These are phyloP conservation scores for Xylaria palmicola DNA, from an alignment of 495 filamentous ascomycete genomes.

Conservation along the genomic window DNA sequence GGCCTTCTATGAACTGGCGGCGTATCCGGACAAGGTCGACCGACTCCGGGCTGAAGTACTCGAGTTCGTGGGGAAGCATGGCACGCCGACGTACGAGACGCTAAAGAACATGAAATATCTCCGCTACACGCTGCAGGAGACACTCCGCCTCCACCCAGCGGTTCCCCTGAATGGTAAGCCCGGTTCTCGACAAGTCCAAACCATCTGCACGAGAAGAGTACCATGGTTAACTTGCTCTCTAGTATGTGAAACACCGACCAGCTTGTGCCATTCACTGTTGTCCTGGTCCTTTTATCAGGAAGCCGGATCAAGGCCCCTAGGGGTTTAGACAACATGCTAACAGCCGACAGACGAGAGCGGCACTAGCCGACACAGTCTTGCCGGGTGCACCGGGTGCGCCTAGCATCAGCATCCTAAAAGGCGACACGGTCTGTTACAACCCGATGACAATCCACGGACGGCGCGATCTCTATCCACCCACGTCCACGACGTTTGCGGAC, in stretches of 20 bases:
- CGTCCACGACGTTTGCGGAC: constrained; percentile 40
- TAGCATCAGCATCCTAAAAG: constrained; percentile 34
- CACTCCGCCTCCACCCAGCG: constrained; percentile 50
- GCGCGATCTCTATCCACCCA: constrained; percentile 48
- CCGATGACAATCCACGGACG: constrained; percentile 54
- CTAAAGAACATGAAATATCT: constrained; percentile 42
- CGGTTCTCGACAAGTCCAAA: background rate
- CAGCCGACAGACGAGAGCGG: constrained; percentile 1
- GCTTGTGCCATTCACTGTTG: background rate
- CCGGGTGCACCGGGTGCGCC: constrained; percentile 25
- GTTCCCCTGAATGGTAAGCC: constrained; percentile 47
- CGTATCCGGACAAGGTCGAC: constrained; percentile 47
- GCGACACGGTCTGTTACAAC: constrained; percentile 44
- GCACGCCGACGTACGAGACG: constrained; percentile 38
- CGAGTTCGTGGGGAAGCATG: constrained; percentile 25
- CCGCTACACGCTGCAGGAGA: constrained; percentile 43
- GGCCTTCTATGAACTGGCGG: constrained; percentile 53
- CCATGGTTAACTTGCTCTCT: background rate
- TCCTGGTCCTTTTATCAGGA: background rate
- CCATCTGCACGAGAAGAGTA: background rate
- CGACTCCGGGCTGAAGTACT: constrained; percentile 45
- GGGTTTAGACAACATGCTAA: background rate
- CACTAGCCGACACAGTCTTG: constrained; percentile 15
- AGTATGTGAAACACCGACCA: background rate
- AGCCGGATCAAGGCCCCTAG: background rate